Base-by-base conservation (phyloP, 2,329 filamentous ascomycete genomes). In the Sarocladium brachiariae region DNA sequence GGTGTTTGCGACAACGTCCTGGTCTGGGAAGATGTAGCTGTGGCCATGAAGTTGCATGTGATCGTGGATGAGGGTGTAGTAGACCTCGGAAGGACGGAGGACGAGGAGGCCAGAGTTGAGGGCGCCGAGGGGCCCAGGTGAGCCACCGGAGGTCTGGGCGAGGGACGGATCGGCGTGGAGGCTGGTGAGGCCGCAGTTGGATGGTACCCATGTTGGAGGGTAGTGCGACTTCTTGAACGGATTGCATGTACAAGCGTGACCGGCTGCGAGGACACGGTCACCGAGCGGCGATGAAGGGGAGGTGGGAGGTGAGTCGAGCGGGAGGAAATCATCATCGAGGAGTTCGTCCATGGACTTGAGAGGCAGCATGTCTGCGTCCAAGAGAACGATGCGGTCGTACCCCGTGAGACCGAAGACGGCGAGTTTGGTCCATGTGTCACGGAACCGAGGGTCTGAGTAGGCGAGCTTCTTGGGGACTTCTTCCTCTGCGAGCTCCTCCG, bases 391-490 rank as follows among this genome's bases (percentile, higher is more conserved):
- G 35, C 89, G 80, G 23, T 84, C 76, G 69, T 91, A 95, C 64
- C 91, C 82, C 16, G 76, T 76, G 27, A 95, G 74, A 19, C 80
- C 83, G 65, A 95, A 96, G 5, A 86, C 82, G 14, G 84, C 80
- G 24, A 96, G 79, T 70, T 95, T 96, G 67, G 78, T 87, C 89
- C 89, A 96, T 75, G 86, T 90, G 67, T 95, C 88, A 69, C 89
- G 85, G 75, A 95, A 95, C 58, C 90, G 84, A 47, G 85, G 83
- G 66, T 86, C 79, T 60, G 73, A 77, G 71, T 83, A 95, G 24
- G 43, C 43, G 25, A 47, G 43, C 16, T 47, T 47, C 9, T n/a
- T n/a, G n/a, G 43, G n/a, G 9, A n/a, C 39, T n/a, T 45, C 39
- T n/a, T 4, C 21, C 21, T 33, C 43, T 82, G 83, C 30, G 74